Conservation (phyloP, 805 yeast genomes). For the Lachancea fermentati region DNA sequence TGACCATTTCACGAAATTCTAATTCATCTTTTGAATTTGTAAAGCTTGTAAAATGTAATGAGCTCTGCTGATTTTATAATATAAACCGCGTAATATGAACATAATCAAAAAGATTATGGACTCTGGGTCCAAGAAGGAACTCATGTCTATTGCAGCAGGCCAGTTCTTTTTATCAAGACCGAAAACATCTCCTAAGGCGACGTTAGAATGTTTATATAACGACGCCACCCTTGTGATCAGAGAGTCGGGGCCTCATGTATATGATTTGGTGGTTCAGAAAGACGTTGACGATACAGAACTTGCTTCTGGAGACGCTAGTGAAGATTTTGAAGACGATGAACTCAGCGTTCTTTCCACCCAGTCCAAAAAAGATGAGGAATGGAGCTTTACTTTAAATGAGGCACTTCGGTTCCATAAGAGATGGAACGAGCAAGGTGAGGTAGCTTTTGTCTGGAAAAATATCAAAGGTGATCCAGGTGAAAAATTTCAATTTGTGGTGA, state of each 20-base stretch:
- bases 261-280: constrained; percentile 65
- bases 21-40: neutral
- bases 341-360: constrained; percentile 30
- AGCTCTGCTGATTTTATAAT: neutral
- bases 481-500: constrained; percentile 71
- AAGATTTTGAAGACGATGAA: constrained; percentile 37
- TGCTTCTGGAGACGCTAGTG: constrained; percentile 46
- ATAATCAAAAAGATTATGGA: constrained; percentile 61
- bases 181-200: constrained; percentile 81
- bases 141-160: constrained; percentile 72
- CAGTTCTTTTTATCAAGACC: constrained; percentile 68
- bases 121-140: constrained; percentile 49
- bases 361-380: constrained; percentile 50
- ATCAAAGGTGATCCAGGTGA: constrained; percentile 84
- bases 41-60: neutral
- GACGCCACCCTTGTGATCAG: constrained; percentile 74
- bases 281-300: constrained; percentile 63
- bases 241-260: constrained; percentile 58
- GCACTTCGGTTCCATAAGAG: constrained; percentile 51
- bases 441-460: constrained; percentile 74
- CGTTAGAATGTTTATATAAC: constrained; percentile 71
- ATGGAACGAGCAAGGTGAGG: constrained; percentile 46
- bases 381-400: constrained; percentile 62
- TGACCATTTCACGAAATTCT: neutral
- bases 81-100: constrained; percentile 48